phyloP scores from a whole-genome alignment of 192 early-diverging fungal genomes.

The Coemansia sp. region DNA sequence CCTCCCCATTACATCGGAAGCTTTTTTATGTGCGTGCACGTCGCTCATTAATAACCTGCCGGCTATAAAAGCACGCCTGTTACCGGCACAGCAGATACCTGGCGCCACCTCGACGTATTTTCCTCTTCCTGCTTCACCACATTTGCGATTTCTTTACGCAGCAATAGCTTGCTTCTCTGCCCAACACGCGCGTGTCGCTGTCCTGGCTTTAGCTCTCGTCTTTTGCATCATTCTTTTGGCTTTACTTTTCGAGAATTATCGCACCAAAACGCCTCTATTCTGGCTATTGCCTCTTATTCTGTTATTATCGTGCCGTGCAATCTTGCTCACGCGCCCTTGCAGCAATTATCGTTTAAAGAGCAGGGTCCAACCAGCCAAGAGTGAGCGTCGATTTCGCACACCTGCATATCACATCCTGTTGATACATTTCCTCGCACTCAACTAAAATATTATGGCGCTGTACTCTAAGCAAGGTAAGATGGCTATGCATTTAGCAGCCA shows the following conservation, averaged over 20 bases:
- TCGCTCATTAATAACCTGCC: slow-evolving; percentile 5
- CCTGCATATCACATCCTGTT: neutral
- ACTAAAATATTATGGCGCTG: slow-evolving; percentile 1
- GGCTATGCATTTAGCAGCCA: neutral
- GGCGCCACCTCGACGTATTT: neutral
- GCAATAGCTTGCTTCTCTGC: neutral
- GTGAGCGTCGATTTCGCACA: neutral
- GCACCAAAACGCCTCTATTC: neutral
- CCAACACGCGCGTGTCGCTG: neutral
- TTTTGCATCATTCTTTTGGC: neutral
- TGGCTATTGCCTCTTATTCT: neutral
- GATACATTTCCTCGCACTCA: neutral
- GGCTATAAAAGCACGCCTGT: slow-evolving; percentile 9
- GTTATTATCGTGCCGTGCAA: neutral
- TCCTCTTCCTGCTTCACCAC: neutral
- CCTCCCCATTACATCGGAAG: slow-evolving; percentile 6
- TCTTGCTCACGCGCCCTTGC: neutral
- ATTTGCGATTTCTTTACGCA: slow-evolving; percentile 1
- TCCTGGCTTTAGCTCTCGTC: neutral
- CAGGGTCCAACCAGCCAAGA: neutral
- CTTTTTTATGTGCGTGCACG: neutral
- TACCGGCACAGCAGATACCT: neutral
- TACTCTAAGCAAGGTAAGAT: slow-evolving; percentile 14
- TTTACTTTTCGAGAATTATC: neutral
- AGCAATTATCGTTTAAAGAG: slow-evolving; percentile 3